phyloP scores from a whole-genome alignment of 139 green algal genomes.

The Nannochloris sp. region DNA sequence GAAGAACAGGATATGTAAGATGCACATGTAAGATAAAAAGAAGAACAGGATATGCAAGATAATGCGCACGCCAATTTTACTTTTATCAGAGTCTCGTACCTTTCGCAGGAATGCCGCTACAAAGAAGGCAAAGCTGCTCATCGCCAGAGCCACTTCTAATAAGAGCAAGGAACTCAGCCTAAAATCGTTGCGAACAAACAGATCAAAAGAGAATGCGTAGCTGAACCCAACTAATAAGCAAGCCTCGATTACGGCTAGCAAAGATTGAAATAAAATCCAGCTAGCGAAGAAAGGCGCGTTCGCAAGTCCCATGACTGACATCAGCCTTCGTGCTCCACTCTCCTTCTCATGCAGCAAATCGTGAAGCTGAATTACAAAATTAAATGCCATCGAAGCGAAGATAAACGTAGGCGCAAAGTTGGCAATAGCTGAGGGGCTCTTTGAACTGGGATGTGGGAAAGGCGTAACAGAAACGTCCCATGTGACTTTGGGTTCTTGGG shows the following conservation, averaged over 20 bases:
- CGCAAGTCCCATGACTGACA: conserved; percentile 20
- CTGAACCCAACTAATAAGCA: conserved; percentile 20
- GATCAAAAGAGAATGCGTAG: conserved; percentile 18
- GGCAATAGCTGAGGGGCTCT: conserved; percentile 31
- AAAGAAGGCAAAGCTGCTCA: conserved; percentile 51
- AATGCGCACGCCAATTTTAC: no score
- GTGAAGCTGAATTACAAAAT: conserved; percentile 33
- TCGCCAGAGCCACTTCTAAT: conserved; percentile 44
- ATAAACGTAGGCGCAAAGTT: conserved; percentile 51
- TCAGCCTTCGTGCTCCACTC: conserved; percentile 11
- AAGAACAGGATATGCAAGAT: no score
- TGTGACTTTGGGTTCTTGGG: not conserved
- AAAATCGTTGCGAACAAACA: conserved; percentile 55
- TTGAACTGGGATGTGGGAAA: conserved; percentile 58
- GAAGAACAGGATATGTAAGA: no score
- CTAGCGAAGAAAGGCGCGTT: conserved; percentile 10
- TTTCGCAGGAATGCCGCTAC: conserved; percentile 42
- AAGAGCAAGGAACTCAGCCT: conserved; percentile 47
- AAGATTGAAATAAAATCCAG: conserved; percentile 15
- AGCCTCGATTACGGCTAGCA: conserved; percentile 17
- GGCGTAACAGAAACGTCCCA: conserved; percentile 35
- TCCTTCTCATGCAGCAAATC: conserved; percentile 34
- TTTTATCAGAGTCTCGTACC: no score
- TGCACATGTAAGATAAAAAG: no score
- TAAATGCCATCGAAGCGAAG: conserved; percentile 63